phyloP scores from a whole-genome alignment of 495 filamentous ascomycete genomes.

The Trichoderma reesei region DNA sequence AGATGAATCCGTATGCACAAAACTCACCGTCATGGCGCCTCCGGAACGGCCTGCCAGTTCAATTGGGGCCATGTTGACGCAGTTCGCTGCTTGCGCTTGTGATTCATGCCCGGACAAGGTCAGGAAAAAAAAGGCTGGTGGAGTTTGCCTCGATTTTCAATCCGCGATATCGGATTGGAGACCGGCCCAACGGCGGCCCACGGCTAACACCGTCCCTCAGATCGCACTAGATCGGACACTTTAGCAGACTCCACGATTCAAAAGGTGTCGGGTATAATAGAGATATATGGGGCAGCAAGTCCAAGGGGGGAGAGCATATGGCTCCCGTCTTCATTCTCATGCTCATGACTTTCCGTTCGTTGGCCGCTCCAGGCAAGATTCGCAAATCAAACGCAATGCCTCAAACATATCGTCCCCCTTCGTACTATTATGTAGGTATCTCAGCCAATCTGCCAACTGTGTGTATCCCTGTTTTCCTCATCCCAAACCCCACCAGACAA shows the following conservation, averaged over 20 bases:
- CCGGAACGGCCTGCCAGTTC: slow-evolving; percentile 29
- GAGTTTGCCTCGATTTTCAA: not conserved
- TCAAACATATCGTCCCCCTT: not conserved
- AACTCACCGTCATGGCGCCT: slow-evolving; percentile 23
- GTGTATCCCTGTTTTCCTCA: not conserved
- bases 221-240: not conserved
- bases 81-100: not conserved
- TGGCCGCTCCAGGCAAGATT: not conserved
- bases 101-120: slow-evolving; percentile 1
- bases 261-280: not conserved
- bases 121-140: too few species aligned
- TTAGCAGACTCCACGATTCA: not conserved
- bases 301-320: too few species aligned
- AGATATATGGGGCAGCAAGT: not conserved
- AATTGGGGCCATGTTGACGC: slow-evolving; percentile 28
- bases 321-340: too few species aligned
- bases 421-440: slow-evolving; percentile 7
- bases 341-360: not conserved
- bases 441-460: not conserved
- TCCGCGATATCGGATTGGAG: slow-evolving; percentile 11
- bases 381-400: not conserved
- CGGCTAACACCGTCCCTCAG: not conserved
- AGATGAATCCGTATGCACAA: not conserved
- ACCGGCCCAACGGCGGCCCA: not conserved
- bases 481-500: not conserved